phyloP scores from a whole-genome alignment of 1,139 yeast species.

The Spathaspora jeffriesii region DNA sequence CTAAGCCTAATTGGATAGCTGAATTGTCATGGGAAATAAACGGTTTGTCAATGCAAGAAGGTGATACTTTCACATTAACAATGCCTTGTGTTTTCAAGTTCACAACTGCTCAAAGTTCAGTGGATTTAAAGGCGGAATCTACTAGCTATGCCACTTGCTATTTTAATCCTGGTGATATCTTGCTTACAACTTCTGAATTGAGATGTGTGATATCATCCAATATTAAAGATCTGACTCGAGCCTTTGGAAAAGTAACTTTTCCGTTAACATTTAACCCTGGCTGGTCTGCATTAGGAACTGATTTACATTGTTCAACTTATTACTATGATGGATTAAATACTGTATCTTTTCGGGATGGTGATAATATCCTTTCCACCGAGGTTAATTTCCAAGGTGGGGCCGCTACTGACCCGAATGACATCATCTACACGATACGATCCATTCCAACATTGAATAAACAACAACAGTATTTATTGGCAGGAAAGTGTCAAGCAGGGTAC shows the following conservation, averaged over 20 bases:
- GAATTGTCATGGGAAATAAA: conserved; percentile 24
- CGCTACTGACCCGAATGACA: neutral
- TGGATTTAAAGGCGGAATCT: conserved; percentile 19
- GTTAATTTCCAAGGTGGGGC: conserved; percentile 13
- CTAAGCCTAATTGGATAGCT: conserved; percentile 24
- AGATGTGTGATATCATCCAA: conserved; percentile 21
- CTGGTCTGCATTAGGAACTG: conserved; percentile 15
- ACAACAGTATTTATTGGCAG: conserved; percentile 19
- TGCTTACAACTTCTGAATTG: conserved; percentile 22
- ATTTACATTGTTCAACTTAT: conserved; percentile 17
- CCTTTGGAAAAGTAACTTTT: conserved; percentile 23
- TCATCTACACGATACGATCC: conserved; percentile 8
- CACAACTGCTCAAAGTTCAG: conserved; percentile 16
- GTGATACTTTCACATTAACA: conserved; percentile 31
- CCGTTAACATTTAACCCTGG: conserved; percentile 27
- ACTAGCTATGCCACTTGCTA: conserved; percentile 27
- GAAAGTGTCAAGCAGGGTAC: conserved; percentile 22
- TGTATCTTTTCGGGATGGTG: conserved; percentile 25
- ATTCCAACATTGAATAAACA: conserved; percentile 14
- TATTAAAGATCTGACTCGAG: conserved; percentile 15
- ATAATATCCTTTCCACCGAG: conserved; percentile 13
- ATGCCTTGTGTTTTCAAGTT: conserved; percentile 33
- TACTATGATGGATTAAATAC: conserved; percentile 22
- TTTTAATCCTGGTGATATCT: conserved; percentile 21
- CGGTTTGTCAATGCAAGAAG: conserved; percentile 19